Evolutionary conservation across 768 basidiomycete species (phyloP), one percentile per base, ranked within the genome.

Genomic region (Termitomyces sp.): DNA sequence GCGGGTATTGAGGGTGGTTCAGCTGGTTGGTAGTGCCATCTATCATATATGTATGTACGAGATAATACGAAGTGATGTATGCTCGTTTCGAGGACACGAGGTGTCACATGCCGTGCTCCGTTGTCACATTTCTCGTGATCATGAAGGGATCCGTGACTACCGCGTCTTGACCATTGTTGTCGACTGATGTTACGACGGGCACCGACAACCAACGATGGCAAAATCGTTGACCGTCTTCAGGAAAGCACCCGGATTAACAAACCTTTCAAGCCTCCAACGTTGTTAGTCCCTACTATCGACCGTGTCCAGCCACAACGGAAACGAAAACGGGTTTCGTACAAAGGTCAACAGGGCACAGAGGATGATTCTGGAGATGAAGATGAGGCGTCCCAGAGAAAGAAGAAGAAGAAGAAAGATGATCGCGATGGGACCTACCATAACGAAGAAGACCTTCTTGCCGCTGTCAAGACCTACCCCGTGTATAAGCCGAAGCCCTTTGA

Each of bases 241-340:
- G 90, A 90, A 67, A 90, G 86, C 63, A 76, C 72, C 16, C 84
- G 89, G 47, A 71, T 92, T 28, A 86, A 84, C 73, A 85, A 86
- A 63, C 91, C 89, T 0, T 94, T 92, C 77, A 92, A 91, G 66
- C 74, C 86, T 1, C 91, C 91, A 4, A 79, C 84, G 1, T 62
- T 74, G 28, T 65, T 76, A 11, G 67, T 63, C 40, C 64, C 73
- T 11, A 62, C 73, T 12, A 62, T 77, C 21, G 79, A 82, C 44
- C 82, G 83, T 35, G 71, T 74, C 6, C 86, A 88, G 62, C 87
- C 85, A 0, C 78, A 78, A 61, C 81, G 94, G 25, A 97, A 96
- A 69, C 84, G 94, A 49, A 95, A 92, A 65, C 85, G 90, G 27
- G 85, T 94, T 23, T 91, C 88, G 0, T 96, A 96, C 77, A 91